phyloP scores from a whole-genome alignment of 2,329 filamentous ascomycete species.

The Cercospora sojina region DNA sequence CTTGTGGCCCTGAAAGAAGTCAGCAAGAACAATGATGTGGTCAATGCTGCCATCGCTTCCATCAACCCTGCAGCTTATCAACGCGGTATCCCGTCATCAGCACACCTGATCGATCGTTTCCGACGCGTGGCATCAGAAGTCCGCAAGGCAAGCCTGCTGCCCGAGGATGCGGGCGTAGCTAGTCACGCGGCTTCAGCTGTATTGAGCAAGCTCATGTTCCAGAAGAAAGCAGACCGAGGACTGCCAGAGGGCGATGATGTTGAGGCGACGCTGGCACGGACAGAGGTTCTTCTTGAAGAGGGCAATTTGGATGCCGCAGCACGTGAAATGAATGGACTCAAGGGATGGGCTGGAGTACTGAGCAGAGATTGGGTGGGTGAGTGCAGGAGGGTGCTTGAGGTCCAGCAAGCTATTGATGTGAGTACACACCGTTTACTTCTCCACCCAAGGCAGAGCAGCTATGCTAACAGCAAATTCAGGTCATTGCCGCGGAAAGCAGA shows the following conservation, averaged over 20 bases:
- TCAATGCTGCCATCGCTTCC: slow-evolving; percentile 91
- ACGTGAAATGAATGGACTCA: slow-evolving; percentile 88
- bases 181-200: slow-evolving; percentile 88
- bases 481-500: slow-evolving; percentile 86
- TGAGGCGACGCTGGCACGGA: slow-evolving; percentile 86
- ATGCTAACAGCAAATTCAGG: slow-evolving; percentile 48
- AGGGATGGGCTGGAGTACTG: slow-evolving; percentile 93
- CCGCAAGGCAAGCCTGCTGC: slow-evolving; percentile 86
- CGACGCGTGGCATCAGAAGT: slow-evolving; percentile 88
- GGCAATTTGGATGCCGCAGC: slow-evolving; percentile 88
- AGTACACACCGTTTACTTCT: slow-evolving; percentile 43
- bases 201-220: slow-evolving; percentile 92
- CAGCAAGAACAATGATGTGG: slow-evolving; percentile 71
- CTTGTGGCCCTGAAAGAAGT: slow-evolving; percentile 94
- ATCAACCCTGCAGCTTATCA: slow-evolving; percentile 95
- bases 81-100: slow-evolving; percentile 76
- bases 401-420: slow-evolving; percentile 93
- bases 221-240: slow-evolving; percentile 65
- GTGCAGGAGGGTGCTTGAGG: slow-evolving; percentile 87
- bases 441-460: background rate
- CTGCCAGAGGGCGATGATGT: slow-evolving; percentile 83
- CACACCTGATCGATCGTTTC: slow-evolving; percentile 93
- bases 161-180: slow-evolving; percentile 90
- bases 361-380: slow-evolving; percentile 92
- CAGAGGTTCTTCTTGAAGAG: slow-evolving; percentile 87